These are phyloP conservation scores for Diaporthe australafricana DNA, from an alignment of 2,329 filamentous ascomycete species.

Conservation along the genomic window DNA sequence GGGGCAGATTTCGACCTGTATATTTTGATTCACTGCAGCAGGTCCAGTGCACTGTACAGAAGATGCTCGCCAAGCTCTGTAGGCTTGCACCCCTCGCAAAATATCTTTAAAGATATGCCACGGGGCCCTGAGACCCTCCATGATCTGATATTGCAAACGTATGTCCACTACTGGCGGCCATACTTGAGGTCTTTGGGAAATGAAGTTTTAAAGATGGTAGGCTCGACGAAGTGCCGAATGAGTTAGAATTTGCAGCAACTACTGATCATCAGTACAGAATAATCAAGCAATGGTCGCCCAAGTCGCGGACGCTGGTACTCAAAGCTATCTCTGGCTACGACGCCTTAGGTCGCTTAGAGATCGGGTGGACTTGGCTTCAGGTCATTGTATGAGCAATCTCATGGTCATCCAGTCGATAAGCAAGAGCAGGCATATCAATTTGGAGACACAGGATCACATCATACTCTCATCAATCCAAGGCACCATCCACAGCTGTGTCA, in stretches of 20 bases:
- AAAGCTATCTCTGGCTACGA: constrained; percentile 4
- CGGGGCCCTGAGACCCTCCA: constrained; percentile 28
- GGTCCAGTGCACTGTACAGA: constrained; percentile 22
- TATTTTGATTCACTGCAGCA: constrained; percentile 33
- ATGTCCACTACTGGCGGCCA: constrained; percentile 34
- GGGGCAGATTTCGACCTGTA: constrained; percentile 26
- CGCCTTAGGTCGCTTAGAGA: constrained; percentile 26
- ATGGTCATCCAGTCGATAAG: constrained; percentile 26
- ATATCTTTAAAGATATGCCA: neutral
- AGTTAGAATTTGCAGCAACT: no score
- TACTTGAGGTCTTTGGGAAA: constrained; percentile 35
- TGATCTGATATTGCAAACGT: constrained; percentile 28
- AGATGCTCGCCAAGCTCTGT: neutral
- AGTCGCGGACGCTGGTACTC: constrained; percentile 3
- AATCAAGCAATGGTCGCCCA: constrained; percentile 31
- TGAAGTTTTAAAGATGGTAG: constrained; percentile 27
- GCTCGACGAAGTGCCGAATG: neutral
- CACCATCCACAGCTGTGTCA: constrained; percentile 13
- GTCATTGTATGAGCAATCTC: constrained; percentile 33
- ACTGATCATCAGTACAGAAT: neutral
- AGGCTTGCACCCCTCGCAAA: neutral
- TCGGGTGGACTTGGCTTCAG: constrained; percentile 22
- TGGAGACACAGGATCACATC: neutral
- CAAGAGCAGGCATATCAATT: neutral
- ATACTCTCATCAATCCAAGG: constrained; percentile 4